phyloP scores from a whole-genome alignment of 2,329 filamentous ascomycete genomes.

The Fusarium agapanthi region DNA sequence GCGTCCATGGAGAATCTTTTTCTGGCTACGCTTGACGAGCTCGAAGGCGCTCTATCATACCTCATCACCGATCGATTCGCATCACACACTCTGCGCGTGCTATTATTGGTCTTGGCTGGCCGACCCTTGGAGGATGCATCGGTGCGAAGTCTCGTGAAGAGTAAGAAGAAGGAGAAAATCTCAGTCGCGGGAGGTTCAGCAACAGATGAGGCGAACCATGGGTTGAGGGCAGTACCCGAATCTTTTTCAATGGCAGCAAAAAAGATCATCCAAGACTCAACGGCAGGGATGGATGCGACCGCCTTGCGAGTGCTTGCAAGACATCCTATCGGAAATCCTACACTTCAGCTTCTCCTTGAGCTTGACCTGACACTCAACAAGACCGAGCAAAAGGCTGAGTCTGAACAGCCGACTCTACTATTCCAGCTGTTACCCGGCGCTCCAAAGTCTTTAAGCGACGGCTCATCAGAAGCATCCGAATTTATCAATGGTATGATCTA shows the following conservation, averaged over 20 bases:
- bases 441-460: conserved; percentile 73
- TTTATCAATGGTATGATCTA: conserved; percentile 91
- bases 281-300: conserved; percentile 77
- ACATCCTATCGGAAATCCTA: conserved; percentile 90
- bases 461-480: conserved; percentile 73
- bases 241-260: conserved; percentile 81
- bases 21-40: conserved; percentile 82
- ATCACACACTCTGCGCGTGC: conserved; percentile 87
- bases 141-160: conserved; percentile 80
- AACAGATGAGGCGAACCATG: conserved; percentile 55
- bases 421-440: conserved; percentile 81
- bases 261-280: conserved; percentile 83
- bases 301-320: conserved; percentile 85
- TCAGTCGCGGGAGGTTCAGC: conserved; percentile 65
- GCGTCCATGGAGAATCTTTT: conserved; percentile 86
- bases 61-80: conserved; percentile 89
- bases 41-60: conserved; percentile 85
- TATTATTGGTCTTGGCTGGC: conserved; percentile 86
- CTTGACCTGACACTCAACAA: conserved; percentile 82
- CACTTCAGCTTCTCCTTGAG: conserved; percentile 88
- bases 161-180: conserved; percentile 90
- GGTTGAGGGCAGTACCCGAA: conserved; percentile 72
- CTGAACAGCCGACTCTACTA: conserved; percentile 65
- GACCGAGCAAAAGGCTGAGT: conserved; percentile 52
- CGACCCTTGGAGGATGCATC: conserved; percentile 76